Evolutionary conservation across 2,329 filamentous ascomycete genomes (phyloP), one percentile per base, ranked within the genome.

Genomic region (Ophiostoma australiae): DNA sequence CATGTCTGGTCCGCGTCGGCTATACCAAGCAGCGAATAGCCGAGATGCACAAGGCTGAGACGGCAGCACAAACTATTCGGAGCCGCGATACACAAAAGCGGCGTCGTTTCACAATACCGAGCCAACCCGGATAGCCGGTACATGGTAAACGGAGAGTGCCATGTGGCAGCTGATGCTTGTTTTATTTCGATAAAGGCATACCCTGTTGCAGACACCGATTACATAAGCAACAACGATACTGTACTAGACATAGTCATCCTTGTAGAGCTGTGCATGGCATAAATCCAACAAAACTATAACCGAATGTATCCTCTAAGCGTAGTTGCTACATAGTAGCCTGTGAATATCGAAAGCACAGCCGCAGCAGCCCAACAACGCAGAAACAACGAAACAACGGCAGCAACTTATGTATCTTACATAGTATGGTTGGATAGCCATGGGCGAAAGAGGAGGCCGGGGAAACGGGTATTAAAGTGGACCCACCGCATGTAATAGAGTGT

Each of bases 381-480:
- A 1, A 31, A 41, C 3, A 41, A 41, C 39, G 13, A 41, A 48
- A 39, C 2, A 48, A 48, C 20, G 20, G 17, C 20, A 48, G 8
- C 44, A 48, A 13, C 52, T 31, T 4, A 27, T 4, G n/a, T 10
- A n/a, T n/a, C n/a, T n/a, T n/a, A n/a, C n/a, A n/a, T n/a, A n/a
- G n/a, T n/a, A 23, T 58, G 52, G 52, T 58, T 58, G 52, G 52
- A 27, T 58, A 4, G 11, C 23, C 7, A 27, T 27, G 11, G 52
- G 23, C 63, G 20, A 39, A 41, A 66, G 65, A 69, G 52, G 44
- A 63, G 65, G 68, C 72, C 72, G 73, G 73, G 73, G 72, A 70
- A 74, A 73, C 66, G 73, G 71, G 39, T 58, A 66, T 69, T 69
- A 70, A 70, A 71, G 70, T 66, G 73, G 72, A n/a, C 11, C 39